phyloP scores from a whole-genome alignment of 202 grass and related monocot species.

The Dendrocalamus latiflorus region DNA sequence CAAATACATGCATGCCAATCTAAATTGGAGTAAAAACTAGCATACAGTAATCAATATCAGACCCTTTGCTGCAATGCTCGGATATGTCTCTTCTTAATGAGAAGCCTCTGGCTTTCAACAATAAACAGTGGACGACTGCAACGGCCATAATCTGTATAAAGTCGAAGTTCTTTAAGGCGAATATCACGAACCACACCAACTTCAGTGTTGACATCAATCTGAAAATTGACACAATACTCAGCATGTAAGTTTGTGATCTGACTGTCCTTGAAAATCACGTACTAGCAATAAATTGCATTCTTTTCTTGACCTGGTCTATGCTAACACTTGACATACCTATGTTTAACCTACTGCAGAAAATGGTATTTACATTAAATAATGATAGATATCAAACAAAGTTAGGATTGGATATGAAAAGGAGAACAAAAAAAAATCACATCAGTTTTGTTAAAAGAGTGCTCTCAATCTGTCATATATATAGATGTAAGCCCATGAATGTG shows the following conservation, averaged over 20 bases:
- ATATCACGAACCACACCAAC: conserved; percentile 97
- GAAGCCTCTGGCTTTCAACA: conserved; percentile 87
- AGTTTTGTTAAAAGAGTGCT: background rate
- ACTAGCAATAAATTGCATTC: background rate
- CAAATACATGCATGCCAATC: conserved; percentile 4
- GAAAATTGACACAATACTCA: conserved; percentile 19
- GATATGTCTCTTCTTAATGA: conserved; percentile 91
- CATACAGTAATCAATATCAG: conserved; percentile 12
- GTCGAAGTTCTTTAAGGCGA: conserved; percentile 83
- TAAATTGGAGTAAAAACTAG: conserved; percentile 18
- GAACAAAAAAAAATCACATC: background rate
- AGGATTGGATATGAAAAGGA: background rate
- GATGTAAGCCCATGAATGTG: background rate
- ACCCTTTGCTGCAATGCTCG: conserved; percentile 90
- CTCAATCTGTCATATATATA: background rate
- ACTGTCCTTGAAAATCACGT: background rate
- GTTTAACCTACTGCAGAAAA: background rate
- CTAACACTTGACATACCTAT: background rate
- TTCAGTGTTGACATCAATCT: conserved; percentile 99
- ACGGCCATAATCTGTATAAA: conserved; percentile 96
- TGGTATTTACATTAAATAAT: background rate
- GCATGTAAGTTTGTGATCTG: background rate
- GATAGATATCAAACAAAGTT: background rate
- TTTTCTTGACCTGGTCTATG: background rate
- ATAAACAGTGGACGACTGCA: conserved; percentile 97